Evolutionary conservation across 1,284 basidiomycete genomes (phyloP), one percentile per base, ranked within the genome.

Genomic region (Pisolithus thermaeus): DNA sequence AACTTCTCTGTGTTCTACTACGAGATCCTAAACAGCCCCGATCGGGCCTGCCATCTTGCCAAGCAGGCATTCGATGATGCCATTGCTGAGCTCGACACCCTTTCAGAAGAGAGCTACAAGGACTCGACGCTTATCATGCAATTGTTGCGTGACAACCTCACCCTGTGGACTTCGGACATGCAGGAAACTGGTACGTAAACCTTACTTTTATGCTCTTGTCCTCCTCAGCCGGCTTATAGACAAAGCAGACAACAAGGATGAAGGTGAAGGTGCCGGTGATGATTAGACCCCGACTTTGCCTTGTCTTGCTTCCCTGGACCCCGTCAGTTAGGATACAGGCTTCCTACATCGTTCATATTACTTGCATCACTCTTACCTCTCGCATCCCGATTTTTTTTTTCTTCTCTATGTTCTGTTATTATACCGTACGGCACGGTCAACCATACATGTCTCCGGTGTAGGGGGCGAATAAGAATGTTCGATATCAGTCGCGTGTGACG

Each of bases 1-100:
- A 99, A 99, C 87, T 99, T 99, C 84, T 97, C 94, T 57, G 96
- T 99, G 55, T 99, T 99, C 83, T 99, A 99, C 87, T 99, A 98
- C 79, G 97, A 99, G 77, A 98, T 99, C 74, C 87, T 99, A 74
- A 99, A 99, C 87, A 92, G 88, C 71, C 96, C 96, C 65, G 96
- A 98, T 76, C 92, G 94, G 73, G 96, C 96, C 55, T 99, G 96
- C 81, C 95, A 97, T 73, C 91, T 98, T 63, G 96, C 96, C 72
- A 99, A 99, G 83, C 95, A 98, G 78, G 96, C 96, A 20, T 99
- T 99, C 70, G 96, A 99, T 65, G 97, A 99, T 74, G 97, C 97
- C 51, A 99, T 99, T 70, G 96, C 96, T 62, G 96, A 99, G 79
- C 92, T 99, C 69, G 96, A 99, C 81, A 99, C 96, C 37, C 85